phyloP scores from a whole-genome alignment of 805 yeast genomes.

The Wickerhamiella slavikovae region DNA sequence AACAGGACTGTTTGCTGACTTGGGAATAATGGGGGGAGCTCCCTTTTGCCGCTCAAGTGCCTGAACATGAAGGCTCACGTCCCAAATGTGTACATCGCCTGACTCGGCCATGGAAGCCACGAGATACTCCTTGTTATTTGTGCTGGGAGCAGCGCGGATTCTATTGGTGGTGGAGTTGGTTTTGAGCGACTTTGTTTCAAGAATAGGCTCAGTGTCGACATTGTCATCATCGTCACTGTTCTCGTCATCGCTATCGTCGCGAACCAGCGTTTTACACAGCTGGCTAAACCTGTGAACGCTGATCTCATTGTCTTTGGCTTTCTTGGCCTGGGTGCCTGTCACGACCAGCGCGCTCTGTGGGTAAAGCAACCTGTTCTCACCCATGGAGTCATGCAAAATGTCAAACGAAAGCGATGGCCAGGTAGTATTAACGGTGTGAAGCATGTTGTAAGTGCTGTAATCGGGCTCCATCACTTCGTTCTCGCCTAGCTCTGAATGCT shows the following conservation, averaged over 20 bases:
- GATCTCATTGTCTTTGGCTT: conserved; percentile 72
- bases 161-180: conserved; percentile 75
- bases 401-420: conserved; percentile 96
- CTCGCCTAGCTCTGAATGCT: conserved; percentile 77
- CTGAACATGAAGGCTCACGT: conserved; percentile 54
- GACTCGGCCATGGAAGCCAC: conserved; percentile 77
- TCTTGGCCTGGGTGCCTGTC: conserved; percentile 86
- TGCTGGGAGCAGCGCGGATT: conserved; percentile 62
- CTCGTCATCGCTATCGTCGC: conserved; percentile 58
- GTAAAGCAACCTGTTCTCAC: conserved; percentile 69
- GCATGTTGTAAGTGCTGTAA: conserved; percentile 88
- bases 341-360: conserved; percentile 76
- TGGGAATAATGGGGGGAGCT: conserved; percentile 75
- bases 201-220: conserved; percentile 59
- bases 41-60: conserved; percentile 71
- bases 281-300: conserved; percentile 67
- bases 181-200: conserved; percentile 68
- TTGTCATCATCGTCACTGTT: conserved; percentile 57
- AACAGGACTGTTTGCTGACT: conserved; percentile 53
- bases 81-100: conserved; percentile 78
- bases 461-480: conserved; percentile 94
- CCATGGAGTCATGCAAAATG: conserved; percentile 66
- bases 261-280: conserved; percentile 68
- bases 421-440: conserved; percentile 79
- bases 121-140: conserved; percentile 54